phyloP scores from a whole-genome alignment of 1,284 basidiomycete genomes.

The Veloboletus limbatus region DNA sequence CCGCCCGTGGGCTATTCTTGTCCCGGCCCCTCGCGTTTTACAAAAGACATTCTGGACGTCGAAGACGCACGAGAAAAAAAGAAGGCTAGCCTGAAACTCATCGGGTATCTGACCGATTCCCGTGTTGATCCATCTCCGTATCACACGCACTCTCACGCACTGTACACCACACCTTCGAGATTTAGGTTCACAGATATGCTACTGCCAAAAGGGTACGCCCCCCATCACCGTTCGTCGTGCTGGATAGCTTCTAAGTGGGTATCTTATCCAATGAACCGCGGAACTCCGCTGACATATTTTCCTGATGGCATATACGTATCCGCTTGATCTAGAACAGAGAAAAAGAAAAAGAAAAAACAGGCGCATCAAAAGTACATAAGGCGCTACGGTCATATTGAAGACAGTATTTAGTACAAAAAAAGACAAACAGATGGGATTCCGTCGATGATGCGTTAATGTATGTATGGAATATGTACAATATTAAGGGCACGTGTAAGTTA shows the following conservation, averaged over 20 bases:
- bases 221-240: conserved; percentile 10
- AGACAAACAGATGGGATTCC: conserved; percentile 24
- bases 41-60: too few relatives aligned
- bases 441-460: conserved; percentile 35
- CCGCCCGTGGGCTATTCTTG: conserved; percentile 19
- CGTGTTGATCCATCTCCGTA: conserved; percentile 23
- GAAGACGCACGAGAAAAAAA: conserved; percentile 1
- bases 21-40: too few relatives aligned
- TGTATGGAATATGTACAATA: conserved; percentile 36
- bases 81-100: conserved; percentile 9
- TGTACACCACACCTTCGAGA: too few relatives aligned
- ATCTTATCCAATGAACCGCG: conserved; percentile 25
- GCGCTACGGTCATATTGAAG: conserved; percentile 21
- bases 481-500: conserved; percentile 40
- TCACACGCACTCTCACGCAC: background rate
- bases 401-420: conserved; percentile 30
- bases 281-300: conserved; percentile 26
- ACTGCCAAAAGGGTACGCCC: conserved; percentile 19
- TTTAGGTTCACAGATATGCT: conserved; percentile 16
- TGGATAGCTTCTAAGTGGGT: conserved; percentile 2
- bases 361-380: conserved; percentile 32
- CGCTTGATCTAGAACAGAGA: conserved; percentile 12
- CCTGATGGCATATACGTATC: conserved; percentile 9
- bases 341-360: background rate
- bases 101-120: conserved; percentile 34